Base-by-base conservation (phyloP, 805 yeast species). In the Nakazawaea sp. region DNA sequence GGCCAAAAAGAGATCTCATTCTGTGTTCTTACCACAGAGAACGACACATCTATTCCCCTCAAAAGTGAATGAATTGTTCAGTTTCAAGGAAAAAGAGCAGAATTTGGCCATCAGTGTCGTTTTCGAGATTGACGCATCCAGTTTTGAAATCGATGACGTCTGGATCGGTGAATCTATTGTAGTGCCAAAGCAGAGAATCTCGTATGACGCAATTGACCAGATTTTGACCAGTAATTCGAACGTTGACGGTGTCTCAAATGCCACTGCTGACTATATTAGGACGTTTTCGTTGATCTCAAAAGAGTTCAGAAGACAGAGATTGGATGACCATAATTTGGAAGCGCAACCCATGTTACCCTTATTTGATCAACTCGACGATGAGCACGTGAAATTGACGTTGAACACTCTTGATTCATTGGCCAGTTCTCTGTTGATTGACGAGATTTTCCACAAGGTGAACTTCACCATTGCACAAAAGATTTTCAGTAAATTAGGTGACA, bases 1-100 rank as follows among this genome's bases (percentile, higher is more conserved):
- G 55, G 83, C 95, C 1, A 84, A 86, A 59, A 88, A 86, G 62
- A 74, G 97, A 55, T 87, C 94, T 1, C 76, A 90, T 4, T 78
- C 96, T 6, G 97, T 90, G 3, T 83, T 80, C 51, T 70, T 89
- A 56, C 92, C 94, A 11, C 96, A 89, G 54, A 73, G 72, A 43
- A 66, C 71, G 20, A 72, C 78, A 30, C 74, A 80, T 42, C 66
- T 88, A 47, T 71, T 81, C 46, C 96, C 96, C 7, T 62, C 64
- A 30, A 70, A 72, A 32, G 66, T 90, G 18, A 76, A 75, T 48
- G 72, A 76, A 5, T 49, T 70, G 18, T 59, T 76, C 27, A 78
- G 87, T 2, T 78, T 89, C 52, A 68, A 68, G 24, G 79, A 72
- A 34, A 75, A 72, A 40, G 73, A 72, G 40, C 64, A 67, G 41